Evolutionary conservation across 2,329 filamentous ascomycete genomes (phyloP).

Genomic region (Microdochium nivale): DNA sequence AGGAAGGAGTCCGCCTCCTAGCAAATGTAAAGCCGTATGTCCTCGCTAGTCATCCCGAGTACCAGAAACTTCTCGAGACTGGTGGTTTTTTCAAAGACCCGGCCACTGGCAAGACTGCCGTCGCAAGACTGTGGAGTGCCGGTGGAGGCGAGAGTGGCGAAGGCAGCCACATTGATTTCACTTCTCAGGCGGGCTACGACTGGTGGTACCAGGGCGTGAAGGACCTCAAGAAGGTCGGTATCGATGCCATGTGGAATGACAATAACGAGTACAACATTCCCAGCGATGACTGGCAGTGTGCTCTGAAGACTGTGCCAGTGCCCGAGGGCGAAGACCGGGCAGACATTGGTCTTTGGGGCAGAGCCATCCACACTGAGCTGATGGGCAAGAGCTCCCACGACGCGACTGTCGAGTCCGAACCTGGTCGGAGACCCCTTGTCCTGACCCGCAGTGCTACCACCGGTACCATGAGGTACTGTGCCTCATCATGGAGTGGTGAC

Average conservation of each 20-base stretch:
- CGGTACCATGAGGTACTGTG: slow-evolving; percentile 61
- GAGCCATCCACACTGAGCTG: slow-evolving; percentile 60
- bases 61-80: slow-evolving; percentile 46
- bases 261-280: slow-evolving; percentile 68
- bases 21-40: slow-evolving; percentile 70
- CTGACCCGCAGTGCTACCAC: slow-evolving; percentile 63
- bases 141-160: slow-evolving; percentile 62
- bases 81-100: slow-evolving; percentile 58
- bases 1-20: slow-evolving; percentile 56
- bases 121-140: slow-evolving; percentile 62
- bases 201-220: slow-evolving; percentile 67
- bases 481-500: slow-evolving; percentile 68
- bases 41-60: slow-evolving; percentile 57
- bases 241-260: slow-evolving; percentile 72
- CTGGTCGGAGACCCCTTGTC: slow-evolving; percentile 55
- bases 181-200: slow-evolving; percentile 54
- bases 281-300: slow-evolving; percentile 56
- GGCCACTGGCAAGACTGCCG: slow-evolving; percentile 38
- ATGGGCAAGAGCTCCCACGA: slow-evolving; percentile 65
- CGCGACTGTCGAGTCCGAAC: slow-evolving; percentile 49
- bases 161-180: slow-evolving; percentile 67
- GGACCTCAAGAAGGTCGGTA: slow-evolving; percentile 51
- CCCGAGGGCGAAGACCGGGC: slow-evolving; percentile 29
- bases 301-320: slow-evolving; percentile 36
- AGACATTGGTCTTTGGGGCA: slow-evolving; percentile 59